Evolutionary conservation across 164 flowering plant genomes (phyloP).

Genomic region (Stephania cephalantha): DNA sequence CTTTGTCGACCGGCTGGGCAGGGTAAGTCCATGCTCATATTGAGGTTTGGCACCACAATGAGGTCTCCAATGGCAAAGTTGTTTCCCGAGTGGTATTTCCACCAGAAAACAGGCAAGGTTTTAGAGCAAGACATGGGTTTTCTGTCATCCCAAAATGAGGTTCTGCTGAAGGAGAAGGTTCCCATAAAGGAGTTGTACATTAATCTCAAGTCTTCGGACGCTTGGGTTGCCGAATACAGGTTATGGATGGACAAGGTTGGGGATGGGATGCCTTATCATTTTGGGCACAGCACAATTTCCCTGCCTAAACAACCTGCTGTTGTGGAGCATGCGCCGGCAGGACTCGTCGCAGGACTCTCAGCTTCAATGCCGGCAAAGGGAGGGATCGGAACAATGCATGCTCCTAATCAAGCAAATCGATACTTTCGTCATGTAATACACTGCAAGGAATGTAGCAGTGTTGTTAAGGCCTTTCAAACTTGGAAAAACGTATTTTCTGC

Average conservation of each 20-base stretch:
- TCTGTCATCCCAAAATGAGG: constrained; percentile 89
- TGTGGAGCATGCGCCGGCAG: constrained; percentile 95
- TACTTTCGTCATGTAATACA: constrained; percentile 86
- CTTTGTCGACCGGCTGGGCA: constrained; percentile 93
- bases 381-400: constrained; percentile 66
- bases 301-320: constrained; percentile 75
- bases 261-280: constrained; percentile 94
- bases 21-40: constrained; percentile 93
- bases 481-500: constrained; percentile 60
- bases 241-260: constrained; percentile 98
- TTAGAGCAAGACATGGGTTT: constrained; percentile 99
- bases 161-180: constrained; percentile 65
- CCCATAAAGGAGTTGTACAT: constrained; percentile 78
- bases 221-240: constrained; percentile 89
- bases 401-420: constrained; percentile 68
- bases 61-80: constrained; percentile 34
- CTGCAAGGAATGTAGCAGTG: constrained; percentile 68
- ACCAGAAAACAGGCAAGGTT: constrained; percentile 88
- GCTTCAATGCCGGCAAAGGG: constrained; percentile 90
- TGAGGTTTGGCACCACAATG: constrained; percentile 71
- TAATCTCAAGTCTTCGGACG: constrained; percentile 71
- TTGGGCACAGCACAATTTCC: constrained; percentile 76
- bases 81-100: constrained; percentile 82
- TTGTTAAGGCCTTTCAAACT: constrained; percentile 44
- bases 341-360: constrained; percentile 64